Evolutionary conservation across 495 filamentous ascomycete genomes (phyloP).

Genomic region (Penicillium ochrochloron): DNA sequence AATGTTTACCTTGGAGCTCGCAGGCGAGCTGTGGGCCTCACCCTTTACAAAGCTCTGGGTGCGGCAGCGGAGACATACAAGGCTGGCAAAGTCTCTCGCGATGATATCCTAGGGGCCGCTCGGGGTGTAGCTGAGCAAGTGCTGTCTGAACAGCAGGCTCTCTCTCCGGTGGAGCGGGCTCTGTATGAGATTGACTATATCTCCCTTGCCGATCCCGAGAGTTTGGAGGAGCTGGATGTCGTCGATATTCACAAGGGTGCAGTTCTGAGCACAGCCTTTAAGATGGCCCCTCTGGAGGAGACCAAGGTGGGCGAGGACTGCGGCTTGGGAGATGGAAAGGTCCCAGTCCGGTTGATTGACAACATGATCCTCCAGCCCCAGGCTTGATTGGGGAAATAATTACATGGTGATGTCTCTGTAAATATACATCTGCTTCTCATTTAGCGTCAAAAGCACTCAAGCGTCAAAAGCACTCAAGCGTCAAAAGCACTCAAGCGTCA

Average conservation of each 20-base stretch:
- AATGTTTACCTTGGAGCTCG: constrained; percentile 90
- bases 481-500: constrained; percentile 13
- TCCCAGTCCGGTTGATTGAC: constrained; percentile 87
- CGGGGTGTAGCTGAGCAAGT: constrained; percentile 53
- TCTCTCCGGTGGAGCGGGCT: constrained; percentile 65
- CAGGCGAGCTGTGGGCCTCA: constrained; percentile 70
- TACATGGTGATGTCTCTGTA: neutral
- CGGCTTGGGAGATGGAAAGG: constrained; percentile 69
- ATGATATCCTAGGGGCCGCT: constrained; percentile 71
- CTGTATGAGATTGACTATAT: constrained; percentile 87
- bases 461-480: constrained; percentile 11
- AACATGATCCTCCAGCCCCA: constrained; percentile 77
- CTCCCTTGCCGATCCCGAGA: constrained; percentile 80
- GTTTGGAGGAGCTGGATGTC: constrained; percentile 75
- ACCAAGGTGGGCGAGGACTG: constrained; percentile 68
- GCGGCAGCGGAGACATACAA: constrained; percentile 71
- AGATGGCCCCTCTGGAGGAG: constrained; percentile 81
- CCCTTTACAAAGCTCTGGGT: constrained; percentile 68
- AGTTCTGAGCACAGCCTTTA: constrained; percentile 86
- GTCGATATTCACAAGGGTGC: constrained; percentile 70
- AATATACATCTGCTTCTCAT: neutral
- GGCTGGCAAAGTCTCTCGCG: constrained; percentile 58
- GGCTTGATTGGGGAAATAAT: neutral
- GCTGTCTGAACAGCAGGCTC: constrained; percentile 62
- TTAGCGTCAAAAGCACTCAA: constrained; percentile 13